A percentile compares a stretch with the other conserved stretches of the same genome.
phyloP scores from a whole-genome alignment of 176 grass and related monocot genomes.

The Hyparrhenia diplandra region DNA sequence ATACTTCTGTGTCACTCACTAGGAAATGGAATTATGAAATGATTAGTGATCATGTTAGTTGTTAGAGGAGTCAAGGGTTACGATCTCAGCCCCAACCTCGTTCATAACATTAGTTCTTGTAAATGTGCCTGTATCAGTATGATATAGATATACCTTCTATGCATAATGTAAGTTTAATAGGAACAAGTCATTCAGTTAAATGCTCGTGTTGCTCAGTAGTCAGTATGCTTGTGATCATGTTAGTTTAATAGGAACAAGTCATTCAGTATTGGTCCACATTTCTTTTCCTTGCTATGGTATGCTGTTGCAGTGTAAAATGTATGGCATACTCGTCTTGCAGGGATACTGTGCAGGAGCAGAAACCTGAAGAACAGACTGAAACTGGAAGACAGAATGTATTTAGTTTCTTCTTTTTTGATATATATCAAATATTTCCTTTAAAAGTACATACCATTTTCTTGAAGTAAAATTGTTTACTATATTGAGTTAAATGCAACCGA shows the following conservation, averaged over 20 bases:
- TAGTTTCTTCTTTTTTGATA: conserved; percentile 20
- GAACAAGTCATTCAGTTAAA: conserved; percentile 1
- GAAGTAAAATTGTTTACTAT: neutral
- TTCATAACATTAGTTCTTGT: neutral
- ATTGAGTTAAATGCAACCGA: neutral
- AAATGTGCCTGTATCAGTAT: neutral
- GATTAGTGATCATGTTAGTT: conserved; percentile 36
- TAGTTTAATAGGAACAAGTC: too few relatives aligned
- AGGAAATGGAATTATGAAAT: neutral
- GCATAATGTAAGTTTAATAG: neutral
- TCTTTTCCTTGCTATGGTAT: neutral
- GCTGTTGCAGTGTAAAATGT: conserved; percentile 8
- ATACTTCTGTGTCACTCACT: neutral
- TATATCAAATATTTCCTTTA: conserved; percentile 5
- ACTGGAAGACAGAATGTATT: conserved; percentile 49
- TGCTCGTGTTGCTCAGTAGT: neutral
- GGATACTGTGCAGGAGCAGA: conserved; percentile 17
- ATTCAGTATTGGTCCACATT: neutral
- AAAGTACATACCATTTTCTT: neutral
- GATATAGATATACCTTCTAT: neutral
- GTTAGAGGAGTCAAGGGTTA: conserved; percentile 72
- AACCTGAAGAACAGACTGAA: conserved; percentile 35
- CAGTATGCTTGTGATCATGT: neutral
- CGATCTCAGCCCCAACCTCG: too few relatives aligned
- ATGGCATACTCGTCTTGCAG: conserved; percentile 31